Evolutionary conservation across 305 asterid genomes (phyloP).

Genomic region (Galium porrigens): DNA sequence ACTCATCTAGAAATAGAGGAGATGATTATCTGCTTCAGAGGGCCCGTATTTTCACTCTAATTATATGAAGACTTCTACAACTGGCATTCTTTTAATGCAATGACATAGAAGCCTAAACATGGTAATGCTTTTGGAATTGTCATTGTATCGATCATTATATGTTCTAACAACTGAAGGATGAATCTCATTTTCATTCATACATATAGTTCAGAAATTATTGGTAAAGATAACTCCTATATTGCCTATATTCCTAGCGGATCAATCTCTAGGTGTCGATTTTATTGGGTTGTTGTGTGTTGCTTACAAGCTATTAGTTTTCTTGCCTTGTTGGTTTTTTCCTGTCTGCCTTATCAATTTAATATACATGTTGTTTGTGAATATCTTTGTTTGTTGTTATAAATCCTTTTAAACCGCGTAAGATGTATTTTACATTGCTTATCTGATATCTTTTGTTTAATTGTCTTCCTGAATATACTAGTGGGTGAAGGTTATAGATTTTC

Average conservation of each 20-base stretch:
- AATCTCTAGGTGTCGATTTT: not conserved
- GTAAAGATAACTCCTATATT: not conserved
- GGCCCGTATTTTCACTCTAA: not conserved
- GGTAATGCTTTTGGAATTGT: not conserved
- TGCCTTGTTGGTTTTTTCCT: not conserved
- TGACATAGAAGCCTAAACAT: not conserved
- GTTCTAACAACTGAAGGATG: not conserved
- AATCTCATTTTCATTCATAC: not conserved
- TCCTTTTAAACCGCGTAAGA: not conserved
- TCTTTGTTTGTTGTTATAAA: not conserved
- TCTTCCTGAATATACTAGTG: not conserved
- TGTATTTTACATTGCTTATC: not conserved
- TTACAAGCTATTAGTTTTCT: not conserved
- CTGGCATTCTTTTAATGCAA: conserved; percentile 1
- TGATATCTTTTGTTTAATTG: not conserved
- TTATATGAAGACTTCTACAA: not conserved
- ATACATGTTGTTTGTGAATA: not conserved
- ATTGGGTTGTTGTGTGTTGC: not conserved
- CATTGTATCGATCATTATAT: not conserved
- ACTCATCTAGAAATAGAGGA: not conserved
- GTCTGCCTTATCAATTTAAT: not conserved
- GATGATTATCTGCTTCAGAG: not conserved
- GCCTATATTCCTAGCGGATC: not conserved
- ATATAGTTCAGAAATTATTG: not conserved
- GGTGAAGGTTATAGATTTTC: not conserved